Conservation (phyloP, 129 eudicot species). For the Chrysanthemum makinoi region DNA sequence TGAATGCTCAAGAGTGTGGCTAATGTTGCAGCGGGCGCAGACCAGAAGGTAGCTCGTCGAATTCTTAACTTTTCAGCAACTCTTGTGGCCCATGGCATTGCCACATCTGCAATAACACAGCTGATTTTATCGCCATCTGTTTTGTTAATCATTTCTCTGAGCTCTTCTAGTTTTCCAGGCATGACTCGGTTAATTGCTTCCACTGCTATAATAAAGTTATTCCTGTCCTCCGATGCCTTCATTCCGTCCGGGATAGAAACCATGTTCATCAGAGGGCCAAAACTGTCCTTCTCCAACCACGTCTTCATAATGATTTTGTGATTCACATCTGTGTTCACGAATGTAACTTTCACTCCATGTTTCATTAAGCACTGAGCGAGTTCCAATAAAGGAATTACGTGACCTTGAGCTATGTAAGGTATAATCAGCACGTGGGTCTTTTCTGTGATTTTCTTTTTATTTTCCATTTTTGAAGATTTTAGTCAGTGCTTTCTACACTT, state of each 20-base stretch:
- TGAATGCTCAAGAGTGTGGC: conserved; percentile 27
- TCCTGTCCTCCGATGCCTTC: conserved; percentile 44
- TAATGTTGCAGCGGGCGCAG: conserved; percentile 35
- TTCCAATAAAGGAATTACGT: conserved; percentile 64
- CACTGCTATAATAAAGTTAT: conserved; percentile 23
- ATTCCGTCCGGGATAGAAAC: conserved; percentile 54
- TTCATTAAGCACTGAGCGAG: conserved; percentile 25
- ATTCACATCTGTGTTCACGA: conserved; percentile 42
- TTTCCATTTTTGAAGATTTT: too few relatives aligned
- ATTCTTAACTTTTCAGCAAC: conserved; percentile 43
- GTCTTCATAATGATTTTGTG: conserved; percentile 35
- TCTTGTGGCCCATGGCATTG: conserved; percentile 37
- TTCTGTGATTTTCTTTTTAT: not conserved
- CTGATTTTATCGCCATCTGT: conserved; percentile 24
- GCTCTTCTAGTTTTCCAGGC: conserved; percentile 41
- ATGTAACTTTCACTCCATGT: conserved; percentile 43
- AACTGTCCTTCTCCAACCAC: conserved; percentile 15
- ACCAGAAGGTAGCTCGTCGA: conserved; percentile 33
- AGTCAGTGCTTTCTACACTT: too few relatives aligned
- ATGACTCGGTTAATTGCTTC: conserved; percentile 28
- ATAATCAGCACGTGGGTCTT: conserved; percentile 30
- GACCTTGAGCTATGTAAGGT: conserved; percentile 73
- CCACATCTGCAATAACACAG: conserved; percentile 47
- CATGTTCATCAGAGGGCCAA: conserved; percentile 26
- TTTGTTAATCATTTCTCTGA: conserved; percentile 34